Percentiles rank a stretch among this genome's conserved stretches.
These are phyloP conservation scores for Sisymbrium altissimum DNA, from an alignment of 345 rosid species.

Conservation along the genomic window DNA sequence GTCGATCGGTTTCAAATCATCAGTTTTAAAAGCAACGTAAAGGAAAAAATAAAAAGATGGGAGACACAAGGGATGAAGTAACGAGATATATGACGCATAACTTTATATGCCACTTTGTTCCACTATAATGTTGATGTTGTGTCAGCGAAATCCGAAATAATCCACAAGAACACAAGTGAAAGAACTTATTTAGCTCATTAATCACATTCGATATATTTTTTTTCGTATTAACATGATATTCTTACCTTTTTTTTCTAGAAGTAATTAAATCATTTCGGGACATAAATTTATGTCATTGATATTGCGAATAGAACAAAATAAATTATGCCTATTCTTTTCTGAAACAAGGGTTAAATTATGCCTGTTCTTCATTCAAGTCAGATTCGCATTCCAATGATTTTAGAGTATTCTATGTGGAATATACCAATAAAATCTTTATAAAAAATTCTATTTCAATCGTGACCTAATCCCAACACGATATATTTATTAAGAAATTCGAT, in stretches of 20 bases:
- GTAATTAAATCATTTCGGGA: too few relatives aligned
- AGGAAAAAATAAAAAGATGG: not conserved
- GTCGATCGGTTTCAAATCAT: not conserved
- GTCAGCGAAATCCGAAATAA: conserved; percentile 5
- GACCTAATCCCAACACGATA: conserved; percentile 31
- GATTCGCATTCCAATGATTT: not conserved
- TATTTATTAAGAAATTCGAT: conserved; percentile 18
- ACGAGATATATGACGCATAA: too few relatives aligned
- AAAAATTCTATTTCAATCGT: conserved; percentile 13
- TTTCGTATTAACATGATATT: not conserved
- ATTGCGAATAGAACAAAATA: not conserved
- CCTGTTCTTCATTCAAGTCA: not conserved
- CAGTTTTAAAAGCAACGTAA: not conserved
- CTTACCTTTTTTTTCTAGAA: not conserved
- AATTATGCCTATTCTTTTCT: not conserved
- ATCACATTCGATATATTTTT: not conserved
- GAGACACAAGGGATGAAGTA: not conserved
- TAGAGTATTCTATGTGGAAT: not conserved
- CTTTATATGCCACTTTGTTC: too few relatives aligned
- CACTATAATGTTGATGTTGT: not conserved
- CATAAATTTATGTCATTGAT: not conserved
- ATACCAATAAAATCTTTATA: not conserved
- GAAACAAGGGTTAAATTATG: not conserved
- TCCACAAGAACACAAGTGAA: not conserved
- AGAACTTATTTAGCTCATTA: not conserved